Conservation (phyloP, 345 rosid genomes). For the Schrenkiella parvula region DNA sequence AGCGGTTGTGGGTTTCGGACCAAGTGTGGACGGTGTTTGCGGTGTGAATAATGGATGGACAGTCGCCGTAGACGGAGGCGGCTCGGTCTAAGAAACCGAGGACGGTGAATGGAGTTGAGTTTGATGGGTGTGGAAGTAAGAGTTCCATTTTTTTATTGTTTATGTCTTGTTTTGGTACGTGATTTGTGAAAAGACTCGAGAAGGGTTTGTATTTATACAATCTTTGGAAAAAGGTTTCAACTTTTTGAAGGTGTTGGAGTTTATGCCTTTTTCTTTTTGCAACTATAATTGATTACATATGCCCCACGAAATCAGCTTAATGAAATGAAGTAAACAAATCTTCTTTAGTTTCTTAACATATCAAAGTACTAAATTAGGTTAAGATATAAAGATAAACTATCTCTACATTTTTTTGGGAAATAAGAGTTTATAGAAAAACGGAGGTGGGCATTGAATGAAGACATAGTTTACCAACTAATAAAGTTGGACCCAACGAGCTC, state of each 20-base stretch:
- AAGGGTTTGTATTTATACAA: slow-evolving; percentile 15
- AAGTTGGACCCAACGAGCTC: background rate
- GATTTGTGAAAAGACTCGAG: background rate
- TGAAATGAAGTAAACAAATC: slow-evolving; percentile 21
- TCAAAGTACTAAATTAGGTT: slow-evolving; percentile 17
- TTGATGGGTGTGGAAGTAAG: slow-evolving; percentile 35
- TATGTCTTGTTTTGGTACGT: background rate
- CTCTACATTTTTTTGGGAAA: background rate
- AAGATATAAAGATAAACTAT: background rate
- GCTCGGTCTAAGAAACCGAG: slow-evolving; percentile 54
- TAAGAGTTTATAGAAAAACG: background rate
- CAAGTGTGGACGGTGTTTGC: slow-evolving; percentile 49
- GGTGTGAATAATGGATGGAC: slow-evolving; percentile 55
- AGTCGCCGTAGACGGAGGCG: slow-evolving; percentile 72
- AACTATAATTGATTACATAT: slow-evolving; percentile 25
- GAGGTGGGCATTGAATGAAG: background rate
- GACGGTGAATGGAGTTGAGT: slow-evolving; percentile 39
- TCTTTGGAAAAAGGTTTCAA: background rate
- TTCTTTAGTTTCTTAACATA: slow-evolving; percentile 24
- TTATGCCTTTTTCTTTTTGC: background rate
- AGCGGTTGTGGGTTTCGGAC: slow-evolving; percentile 71
- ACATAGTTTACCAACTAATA: slow-evolving; percentile 1
- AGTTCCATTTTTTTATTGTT: slow-evolving; percentile 31
- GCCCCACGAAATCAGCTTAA: slow-evolving; percentile 27
- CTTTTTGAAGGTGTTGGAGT: background rate